Base-by-base conservation (phyloP, 768 basidiomycete species). In the Collybiopsis luxurians region DNA sequence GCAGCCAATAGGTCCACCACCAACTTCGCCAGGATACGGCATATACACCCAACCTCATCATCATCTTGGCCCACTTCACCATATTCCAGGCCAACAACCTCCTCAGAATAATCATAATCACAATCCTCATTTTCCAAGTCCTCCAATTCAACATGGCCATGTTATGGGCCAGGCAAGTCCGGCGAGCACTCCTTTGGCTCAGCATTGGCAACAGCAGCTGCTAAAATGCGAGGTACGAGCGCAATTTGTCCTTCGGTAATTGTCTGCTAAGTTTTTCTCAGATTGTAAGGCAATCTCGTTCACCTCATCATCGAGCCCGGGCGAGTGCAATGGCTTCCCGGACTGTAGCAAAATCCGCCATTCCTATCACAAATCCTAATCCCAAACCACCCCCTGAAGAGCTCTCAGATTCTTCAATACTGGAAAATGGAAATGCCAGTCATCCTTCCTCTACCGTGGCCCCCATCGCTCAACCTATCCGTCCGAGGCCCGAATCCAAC, bases 291-390 rank as follows among this genome's bases (percentile, higher is more conserved):
- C 83, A 86, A 31, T 87, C 92, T 24, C 86, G 89, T 56, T 89
- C 91, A 2, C 92, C 94, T 0, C 95, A 98, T 69, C 95, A 97
- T 67, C 87, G 96, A 53, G 97, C 97, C 12, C 83, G 95, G 47
- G 89, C 93, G n/a, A 95, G 90, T 59, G 95, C 95, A 49, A 88
- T 98, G 81, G 92, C 94, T 34, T 89, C 92, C 19, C 85, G 97
- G 46, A 90, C 89, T 15, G 82, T 90, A 58, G 77, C 90, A 40
- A 95, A 93, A 73, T 83, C 90, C 28, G 91, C 92, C 39, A 90
- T 97, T 59, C 85, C 92, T 44, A 98, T 96, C 70, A 89, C 90
- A 57, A 92, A 98, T 70, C 95, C 95, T 19, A 95, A 93, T 62
- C 84, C 83, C 66, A 79, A 80, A 27, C 66, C 73, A 51, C 74